These are phyloP conservation scores for Mrakiaceae sp. DNA, from an alignment of 1,284 basidiomycete genomes.

Conservation along the genomic window DNA sequence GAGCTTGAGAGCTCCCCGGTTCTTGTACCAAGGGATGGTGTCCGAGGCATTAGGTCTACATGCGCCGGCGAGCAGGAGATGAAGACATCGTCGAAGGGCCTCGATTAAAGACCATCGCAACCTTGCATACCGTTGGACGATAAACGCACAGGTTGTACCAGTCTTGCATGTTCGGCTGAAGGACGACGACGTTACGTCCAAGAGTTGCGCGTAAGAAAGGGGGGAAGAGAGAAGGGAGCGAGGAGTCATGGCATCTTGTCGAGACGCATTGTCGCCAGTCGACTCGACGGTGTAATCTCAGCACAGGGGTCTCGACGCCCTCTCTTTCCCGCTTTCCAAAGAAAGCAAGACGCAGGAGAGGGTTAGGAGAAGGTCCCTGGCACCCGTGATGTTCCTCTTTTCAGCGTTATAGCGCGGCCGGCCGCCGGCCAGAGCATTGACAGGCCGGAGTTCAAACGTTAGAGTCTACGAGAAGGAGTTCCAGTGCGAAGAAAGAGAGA, in stretches of 20 bases:
- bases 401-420: too few species aligned
- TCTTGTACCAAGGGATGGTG: slow-evolving; percentile 27
- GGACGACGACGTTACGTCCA: background rate
- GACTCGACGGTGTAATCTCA: slow-evolving; percentile 40
- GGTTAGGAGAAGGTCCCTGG: background rate
- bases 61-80: background rate
- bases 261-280: slow-evolving; percentile 39
- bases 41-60: slow-evolving; percentile 11
- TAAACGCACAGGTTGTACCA: background rate
- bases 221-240: slow-evolving; percentile 19
- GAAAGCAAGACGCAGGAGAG: background rate
- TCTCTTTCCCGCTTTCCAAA: background rate
- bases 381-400: slow-evolving; percentile 15
- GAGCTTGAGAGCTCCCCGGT: slow-evolving; percentile 35
- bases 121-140: too few species aligned
- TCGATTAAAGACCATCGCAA: too few species aligned
- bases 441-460: background rate
- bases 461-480: background rate
- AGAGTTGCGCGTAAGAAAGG: background rate
- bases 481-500: background rate
- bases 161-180: background rate
- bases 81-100: background rate
- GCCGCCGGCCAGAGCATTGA: background rate
- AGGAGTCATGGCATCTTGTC: slow-evolving; percentile 31
- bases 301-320: slow-evolving; percentile 23